Conservation (phyloP, 1,284 basidiomycete species). For the Ganoderma resinaceum region DNA sequence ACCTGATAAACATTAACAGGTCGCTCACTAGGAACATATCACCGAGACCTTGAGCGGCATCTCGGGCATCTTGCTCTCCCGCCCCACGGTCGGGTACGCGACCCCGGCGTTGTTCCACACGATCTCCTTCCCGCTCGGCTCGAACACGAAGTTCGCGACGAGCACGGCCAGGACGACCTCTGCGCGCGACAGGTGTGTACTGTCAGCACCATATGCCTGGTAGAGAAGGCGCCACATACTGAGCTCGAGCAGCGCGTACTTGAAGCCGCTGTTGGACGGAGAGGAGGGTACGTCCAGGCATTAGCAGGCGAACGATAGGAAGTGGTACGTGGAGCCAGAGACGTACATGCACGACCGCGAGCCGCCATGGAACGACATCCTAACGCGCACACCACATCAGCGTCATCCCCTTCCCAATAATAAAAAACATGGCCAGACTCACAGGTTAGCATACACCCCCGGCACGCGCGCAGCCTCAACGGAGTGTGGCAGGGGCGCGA, state of each 20-base stretch:
- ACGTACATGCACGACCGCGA: conserved; percentile 6
- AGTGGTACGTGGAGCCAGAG: not conserved
- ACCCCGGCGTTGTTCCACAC: conserved; percentile 34
- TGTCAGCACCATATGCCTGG: not conserved
- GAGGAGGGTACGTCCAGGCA: no score
- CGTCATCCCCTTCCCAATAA: not conserved
- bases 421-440: not conserved
- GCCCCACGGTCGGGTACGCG: conserved; percentile 29
- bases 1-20: no score
- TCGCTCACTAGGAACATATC: not conserved
- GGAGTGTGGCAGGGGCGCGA: conserved; percentile 32
- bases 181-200: not conserved
- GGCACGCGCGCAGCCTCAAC: conserved; percentile 34
- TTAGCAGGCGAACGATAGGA: not conserved
- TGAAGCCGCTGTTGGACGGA: conserved; percentile 11
- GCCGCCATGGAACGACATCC: conserved; percentile 15
- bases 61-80: conserved; percentile 28
- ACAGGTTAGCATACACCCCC: conserved; percentile 37
- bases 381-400: not conserved
- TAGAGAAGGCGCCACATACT: not conserved
- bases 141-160: conserved; percentile 24
- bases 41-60: conserved; percentile 29
- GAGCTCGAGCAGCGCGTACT: conserved; percentile 7
- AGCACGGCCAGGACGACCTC: conserved; percentile 35
- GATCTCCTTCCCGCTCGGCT: conserved; percentile 24